Conservation (phyloP, 2,329 filamentous ascomycete genomes). For the Atkinsonella hypoxylon region DNA sequence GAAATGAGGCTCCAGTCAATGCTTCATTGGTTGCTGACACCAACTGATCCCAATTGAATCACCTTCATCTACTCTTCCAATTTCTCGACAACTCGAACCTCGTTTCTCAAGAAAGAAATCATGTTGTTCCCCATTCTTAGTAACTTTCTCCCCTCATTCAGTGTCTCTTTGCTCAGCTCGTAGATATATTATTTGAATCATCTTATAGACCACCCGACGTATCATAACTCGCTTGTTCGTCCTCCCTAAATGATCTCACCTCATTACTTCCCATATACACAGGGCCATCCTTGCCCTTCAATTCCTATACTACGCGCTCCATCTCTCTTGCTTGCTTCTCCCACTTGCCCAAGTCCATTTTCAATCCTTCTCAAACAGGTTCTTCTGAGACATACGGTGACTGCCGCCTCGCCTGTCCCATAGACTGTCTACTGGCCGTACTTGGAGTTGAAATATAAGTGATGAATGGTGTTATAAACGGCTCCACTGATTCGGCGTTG, state of each 20-base stretch:
- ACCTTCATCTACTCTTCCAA: too few relatives aligned
- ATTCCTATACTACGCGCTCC: slow-evolving; percentile 62
- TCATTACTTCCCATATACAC: slow-evolving; percentile 25
- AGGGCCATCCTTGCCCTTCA: slow-evolving; percentile 46
- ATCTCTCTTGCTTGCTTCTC: slow-evolving; percentile 63
- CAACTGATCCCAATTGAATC: too few relatives aligned
- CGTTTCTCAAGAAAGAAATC: too few relatives aligned
- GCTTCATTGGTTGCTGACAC: too few relatives aligned
- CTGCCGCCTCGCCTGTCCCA: slow-evolving; percentile 83
- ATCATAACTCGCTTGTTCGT: too few relatives aligned
- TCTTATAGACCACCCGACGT: too few relatives aligned
- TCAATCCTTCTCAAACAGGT: slow-evolving; percentile 74
- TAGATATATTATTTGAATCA: neutral
- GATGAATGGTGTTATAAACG: slow-evolving; percentile 4
- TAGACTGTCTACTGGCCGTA: slow-evolving; percentile 49
- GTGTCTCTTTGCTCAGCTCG: too few relatives aligned
- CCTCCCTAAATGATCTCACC: neutral
- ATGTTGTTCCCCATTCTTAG: too few relatives aligned
- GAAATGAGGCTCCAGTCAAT: too few relatives aligned
- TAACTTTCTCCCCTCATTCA: too few relatives aligned
- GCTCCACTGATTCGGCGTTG: slow-evolving; percentile 1
- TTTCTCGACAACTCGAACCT: too few relatives aligned
- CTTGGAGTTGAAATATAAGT: slow-evolving; percentile 2
- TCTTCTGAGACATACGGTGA: slow-evolving; percentile 74
- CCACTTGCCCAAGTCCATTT: slow-evolving; percentile 75